Evolutionary conservation across 352 stramenopile species (phyloP), one percentile per base, ranked within the genome.

Genomic region (Phytophthora cactorum): DNA sequence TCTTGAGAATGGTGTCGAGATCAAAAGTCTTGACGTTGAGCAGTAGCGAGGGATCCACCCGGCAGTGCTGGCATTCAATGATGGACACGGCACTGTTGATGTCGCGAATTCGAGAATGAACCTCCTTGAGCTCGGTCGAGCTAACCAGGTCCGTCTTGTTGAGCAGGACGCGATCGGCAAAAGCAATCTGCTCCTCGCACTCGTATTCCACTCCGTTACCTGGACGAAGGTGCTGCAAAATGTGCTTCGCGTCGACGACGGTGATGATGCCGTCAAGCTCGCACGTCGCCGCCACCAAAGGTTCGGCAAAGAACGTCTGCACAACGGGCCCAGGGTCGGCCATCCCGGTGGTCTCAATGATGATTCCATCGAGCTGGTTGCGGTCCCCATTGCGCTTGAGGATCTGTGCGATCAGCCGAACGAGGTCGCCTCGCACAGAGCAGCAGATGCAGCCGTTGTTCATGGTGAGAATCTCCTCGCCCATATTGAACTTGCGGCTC

Each of bases 361-460:
- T 72, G 38, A 98, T 92, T 10, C 80, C 86, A 50, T 96, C 88
- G 1, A 96, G 70, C n/a, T 77, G 59, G 25, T 65, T 53, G 9
- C 68, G 73, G 47, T 71, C 74, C 8, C 60, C 66, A 29, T 75
- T 74, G 29, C 75, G 72, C 55, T 72, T 73, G 50, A 97, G 68
- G 25, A 98, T 83, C 59, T 82, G 65, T 7, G 70, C 69, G 46
- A 82, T 81, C 15, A 81, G 56, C 34, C 74, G 74, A 51, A 85
- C 68, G 56, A 85, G 66, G 63, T 98, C 94, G 9, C 86, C 91
- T n/a, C 93, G 80, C 43, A 98, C 93, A 0, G 91, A 98, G 78
- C 97, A 99, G 77, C 97, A 99, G 65, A 99, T 96, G 65, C 97
- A 99, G 14, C 97, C 97, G 62, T 99, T 99, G 54, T 88, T 89